phyloP scores from a whole-genome alignment of 2,329 filamentous ascomycete genomes.

The Fusarium sp. region DNA sequence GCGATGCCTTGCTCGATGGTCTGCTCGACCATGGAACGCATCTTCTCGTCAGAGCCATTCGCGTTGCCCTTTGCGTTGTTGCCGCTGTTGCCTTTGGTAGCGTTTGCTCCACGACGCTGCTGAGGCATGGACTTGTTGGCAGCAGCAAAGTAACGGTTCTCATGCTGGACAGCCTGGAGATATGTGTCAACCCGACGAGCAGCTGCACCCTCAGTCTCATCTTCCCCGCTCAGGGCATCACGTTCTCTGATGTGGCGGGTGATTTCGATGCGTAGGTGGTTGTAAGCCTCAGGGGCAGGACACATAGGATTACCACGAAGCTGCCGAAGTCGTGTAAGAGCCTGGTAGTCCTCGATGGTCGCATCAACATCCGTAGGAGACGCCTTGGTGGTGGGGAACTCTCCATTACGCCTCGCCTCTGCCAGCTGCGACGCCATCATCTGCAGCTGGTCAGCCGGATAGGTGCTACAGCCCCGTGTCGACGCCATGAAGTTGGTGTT shows the following conservation, averaged over 20 bases:
- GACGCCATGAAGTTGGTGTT: neutral
- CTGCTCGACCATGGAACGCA: conserved; percentile 45
- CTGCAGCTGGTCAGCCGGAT: conserved; percentile 34
- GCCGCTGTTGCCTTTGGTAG: neutral
- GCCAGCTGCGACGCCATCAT: conserved; percentile 46
- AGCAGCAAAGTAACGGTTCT: conserved; percentile 34
- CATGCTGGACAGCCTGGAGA: conserved; percentile 40
- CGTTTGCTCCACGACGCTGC: neutral
- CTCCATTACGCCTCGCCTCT: conserved; percentile 45
- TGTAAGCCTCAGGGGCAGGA: conserved; percentile 37
- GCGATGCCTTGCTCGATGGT: conserved; percentile 47
- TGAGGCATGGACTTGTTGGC: conserved; percentile 10
- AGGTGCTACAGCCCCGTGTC: neutral
- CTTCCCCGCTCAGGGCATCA: conserved; percentile 40
- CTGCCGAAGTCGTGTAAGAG: conserved; percentile 44
- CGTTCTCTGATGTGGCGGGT: conserved; percentile 49
- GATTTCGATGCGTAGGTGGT: conserved; percentile 45
- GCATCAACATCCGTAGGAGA: conserved; percentile 40
- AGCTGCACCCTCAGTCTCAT: conserved; percentile 34
- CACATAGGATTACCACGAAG: conserved; percentile 31
- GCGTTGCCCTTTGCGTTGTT: conserved; percentile 9
- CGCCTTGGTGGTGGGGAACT: conserved; percentile 47
- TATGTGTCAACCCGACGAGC: conserved; percentile 40
- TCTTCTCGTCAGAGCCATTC: conserved; percentile 31
- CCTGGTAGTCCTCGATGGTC: conserved; percentile 46